These are phyloP conservation scores for Colletotrichum liaoningense DNA, from an alignment of 2,329 filamentous ascomycete species.

Conservation along the genomic window DNA sequence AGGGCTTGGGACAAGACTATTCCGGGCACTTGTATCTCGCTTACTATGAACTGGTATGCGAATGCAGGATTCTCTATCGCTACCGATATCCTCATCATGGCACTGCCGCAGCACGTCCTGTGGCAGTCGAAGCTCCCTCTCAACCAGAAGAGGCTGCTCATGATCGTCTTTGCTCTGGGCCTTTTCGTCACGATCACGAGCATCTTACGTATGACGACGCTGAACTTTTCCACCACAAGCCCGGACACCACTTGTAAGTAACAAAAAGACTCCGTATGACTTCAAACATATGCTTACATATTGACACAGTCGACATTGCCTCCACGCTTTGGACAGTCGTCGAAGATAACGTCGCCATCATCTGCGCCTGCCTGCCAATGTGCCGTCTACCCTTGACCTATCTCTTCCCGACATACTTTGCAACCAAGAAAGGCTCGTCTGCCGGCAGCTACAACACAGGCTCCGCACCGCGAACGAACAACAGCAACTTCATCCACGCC, in stretches of 20 bases:
- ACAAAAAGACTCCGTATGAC: background rate
- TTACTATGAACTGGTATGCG: conserved; percentile 34
- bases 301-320: conserved; percentile 28
- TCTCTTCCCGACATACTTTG: conserved; percentile 49
- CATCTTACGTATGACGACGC: conserved; percentile 53
- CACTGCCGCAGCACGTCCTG: conserved; percentile 51
- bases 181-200: conserved; percentile 55
- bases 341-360: conserved; percentile 39
- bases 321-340: conserved; percentile 42
- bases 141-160: conserved; percentile 53
- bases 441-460: conserved; percentile 27
- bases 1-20: conserved; percentile 52
- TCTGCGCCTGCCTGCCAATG: conserved; percentile 42
- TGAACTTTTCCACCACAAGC: conserved; percentile 51
- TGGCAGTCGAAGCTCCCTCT: conserved; percentile 56
- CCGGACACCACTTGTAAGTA: conserved; percentile 49
- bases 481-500: conserved; percentile 30
- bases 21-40: conserved; percentile 43
- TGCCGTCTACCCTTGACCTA: conserved; percentile 51
- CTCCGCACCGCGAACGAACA: conserved; percentile 15
- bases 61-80: conserved; percentile 35
- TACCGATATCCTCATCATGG: conserved; percentile 38
- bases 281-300: conserved; percentile 40
- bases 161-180: conserved; percentile 55
- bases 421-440: conserved; percentile 27